Base-by-base conservation (phyloP, 768 basidiomycete genomes). In the Russula abietina region DNA sequence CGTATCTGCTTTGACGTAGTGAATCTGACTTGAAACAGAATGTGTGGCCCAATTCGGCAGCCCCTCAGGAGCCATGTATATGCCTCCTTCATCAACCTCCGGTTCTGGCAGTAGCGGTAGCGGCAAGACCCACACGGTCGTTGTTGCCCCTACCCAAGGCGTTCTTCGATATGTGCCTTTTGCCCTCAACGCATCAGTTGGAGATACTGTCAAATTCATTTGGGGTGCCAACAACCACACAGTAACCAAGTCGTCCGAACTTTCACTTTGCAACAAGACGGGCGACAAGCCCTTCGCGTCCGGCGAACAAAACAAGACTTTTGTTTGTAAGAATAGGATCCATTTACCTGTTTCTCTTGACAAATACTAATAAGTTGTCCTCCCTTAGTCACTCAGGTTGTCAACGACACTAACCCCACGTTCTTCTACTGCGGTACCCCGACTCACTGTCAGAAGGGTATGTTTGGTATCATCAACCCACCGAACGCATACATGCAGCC, bases 181-280 rank as follows among this genome's bases (percentile, higher is more conserved):
- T 74, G 83, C 84, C 28, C 73, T 86, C 65, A 88, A 89, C 70
- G 89, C 87, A 5, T 83, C 86, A 36, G 81, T 86, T 62, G 89
- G 89, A 59, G 89, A 91, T 73, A 89, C 86, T 69, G 73, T 92
- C 75, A 76, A 79, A 71, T 91, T 85, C 78, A 77, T 85, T 74
- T 93, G 89, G 89, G 80, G 81, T 59, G 89, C 87, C 57, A 82
- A 87, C 77, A 82, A 81, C 70, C 89, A 91, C 78, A 91, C 89
- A 36, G 91, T 91, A 69, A 92, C 91, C 68, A 88, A 91, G 78
- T 83, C 83, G 19, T 89, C 88, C 0, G 70, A 77, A 51, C 78
- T 89, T 62, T 70, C 75, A 4, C 80, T 84, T 63, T 93, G 91
- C 83, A 92, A 92, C 82, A 84, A 84, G 76, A 81, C 86, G 24